These are phyloP conservation scores for Zizania palustris DNA, from an alignment of 202 grass and related monocot species.

Conservation along the genomic window DNA sequence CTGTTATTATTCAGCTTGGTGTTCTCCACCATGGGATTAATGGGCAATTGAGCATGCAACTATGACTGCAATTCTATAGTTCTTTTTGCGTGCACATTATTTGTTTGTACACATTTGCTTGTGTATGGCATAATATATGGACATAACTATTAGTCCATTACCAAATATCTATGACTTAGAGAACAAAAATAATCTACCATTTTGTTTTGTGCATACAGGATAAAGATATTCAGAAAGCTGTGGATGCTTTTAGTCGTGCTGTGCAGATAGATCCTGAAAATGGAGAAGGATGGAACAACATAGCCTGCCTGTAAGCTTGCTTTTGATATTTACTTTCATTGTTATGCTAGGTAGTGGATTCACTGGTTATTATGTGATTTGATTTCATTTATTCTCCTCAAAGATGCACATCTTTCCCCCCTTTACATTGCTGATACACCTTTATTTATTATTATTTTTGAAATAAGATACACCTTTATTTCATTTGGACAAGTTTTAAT, in stretches of 20 bases:
- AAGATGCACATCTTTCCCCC: not conserved
- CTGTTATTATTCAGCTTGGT: not conserved
- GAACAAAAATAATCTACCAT: conserved; percentile 37
- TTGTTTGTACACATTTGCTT: not conserved
- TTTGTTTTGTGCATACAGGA: conserved; percentile 60
- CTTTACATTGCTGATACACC: not conserved
- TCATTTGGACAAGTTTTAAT: not conserved
- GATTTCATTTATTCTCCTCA: conserved; percentile 1
- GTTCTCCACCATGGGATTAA: conserved; percentile 2
- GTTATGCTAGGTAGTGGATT: conserved; percentile 22
- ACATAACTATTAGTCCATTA: not conserved
- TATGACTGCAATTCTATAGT: not conserved
- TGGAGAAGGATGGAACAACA: conserved; percentile 99
- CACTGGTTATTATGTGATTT: conserved; percentile 22
- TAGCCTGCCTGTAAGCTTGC: conserved; percentile 79
- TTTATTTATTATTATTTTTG: too few species aligned
- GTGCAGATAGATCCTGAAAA: conserved; percentile 99
- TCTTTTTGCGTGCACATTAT: conserved; percentile 25
- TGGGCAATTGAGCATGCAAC: conserved; percentile 14
- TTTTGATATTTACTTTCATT: conserved; percentile 23
- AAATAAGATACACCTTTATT: conserved; percentile 28
- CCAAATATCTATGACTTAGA: not conserved
- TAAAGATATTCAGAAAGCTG: conserved; percentile 86
- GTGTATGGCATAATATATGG: conserved; percentile 9
- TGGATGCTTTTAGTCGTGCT: conserved; percentile 87